phyloP scores from a whole-genome alignment of 352 stramenopile genomes.

The Globisporangium abappressorium region DNA sequence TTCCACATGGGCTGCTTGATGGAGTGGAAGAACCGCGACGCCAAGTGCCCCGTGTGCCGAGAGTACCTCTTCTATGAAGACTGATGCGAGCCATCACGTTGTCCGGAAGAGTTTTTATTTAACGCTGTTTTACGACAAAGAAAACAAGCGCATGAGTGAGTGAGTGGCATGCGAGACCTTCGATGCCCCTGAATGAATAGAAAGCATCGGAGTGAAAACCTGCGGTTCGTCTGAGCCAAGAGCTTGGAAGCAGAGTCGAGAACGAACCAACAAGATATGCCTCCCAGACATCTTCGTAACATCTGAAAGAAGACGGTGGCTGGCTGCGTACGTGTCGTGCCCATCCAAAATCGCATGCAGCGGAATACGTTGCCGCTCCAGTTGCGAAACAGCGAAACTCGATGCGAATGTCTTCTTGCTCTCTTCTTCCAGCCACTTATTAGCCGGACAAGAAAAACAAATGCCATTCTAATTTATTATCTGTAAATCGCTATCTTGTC shows the following conservation, averaged over 20 bases:
- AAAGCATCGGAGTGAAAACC: not conserved
- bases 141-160: not conserved
- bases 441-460: not conserved
- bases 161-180: not conserved
- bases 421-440: not conserved
- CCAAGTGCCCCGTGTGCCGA: constrained; percentile 84
- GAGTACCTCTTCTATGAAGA: constrained; percentile 89
- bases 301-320: not conserved
- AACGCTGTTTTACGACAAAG: not conserved
- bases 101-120: not conserved
- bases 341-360: not conserved
- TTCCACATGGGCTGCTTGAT: constrained; percentile 88
- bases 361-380: not conserved
- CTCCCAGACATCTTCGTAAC: not conserved
- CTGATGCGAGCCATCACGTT: not conserved
- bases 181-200: not conserved
- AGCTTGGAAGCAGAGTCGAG: not conserved
- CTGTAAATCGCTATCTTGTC: not conserved
- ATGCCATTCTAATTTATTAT: constrained; percentile 11
- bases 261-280: not conserved
- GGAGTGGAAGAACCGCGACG: constrained; percentile 82
- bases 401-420: not conserved
- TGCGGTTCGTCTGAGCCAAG: not conserved
- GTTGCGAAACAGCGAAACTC: not conserved
- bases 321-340: no score